Evolutionary conservation across 2,329 filamentous ascomycete genomes (phyloP), one percentile per base, ranked within the genome.

Genomic region (Monosporascus ibericus): DNA sequence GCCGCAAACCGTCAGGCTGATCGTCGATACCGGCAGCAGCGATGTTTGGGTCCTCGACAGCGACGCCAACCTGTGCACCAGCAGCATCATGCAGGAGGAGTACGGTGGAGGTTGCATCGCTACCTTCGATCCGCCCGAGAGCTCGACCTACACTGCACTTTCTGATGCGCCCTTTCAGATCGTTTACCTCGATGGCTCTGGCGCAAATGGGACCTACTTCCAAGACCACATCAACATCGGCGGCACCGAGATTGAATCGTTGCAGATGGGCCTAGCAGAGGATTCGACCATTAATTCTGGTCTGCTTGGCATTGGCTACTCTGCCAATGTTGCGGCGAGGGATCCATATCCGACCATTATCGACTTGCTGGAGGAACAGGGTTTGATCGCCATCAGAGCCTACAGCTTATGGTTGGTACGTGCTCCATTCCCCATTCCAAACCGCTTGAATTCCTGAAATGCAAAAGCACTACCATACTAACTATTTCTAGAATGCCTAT

Each of bases 331-430:
- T 53, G 72, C 75, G 22, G 65, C 80, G 14, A 36, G 44, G 1
- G 62, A 54, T 5, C 64, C 68, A 0, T 81, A 82, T 62, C 71
- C 74, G 15, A 81, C 88, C 63, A 72, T 92, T 34, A 75, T 90
- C 18, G 78, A 84, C 65, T 75, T 82, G 58, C 76, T 94, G 65
- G 76, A 82, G 22, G 66, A 78, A 25, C 78, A 88, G 60, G 80
- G 79, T 42, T 65, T 80, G 48, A 88, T 89, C 63, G 75, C 77
- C 50, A 76, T 75, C 27, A 80, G 81, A 60, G 83, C 84, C 4
- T 90, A 87, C 70, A 88, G 85, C 55, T 69, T 91, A 25, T 90
- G 85, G 73, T 73, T 82, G 52, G 73, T 76, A 62, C 24, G 67
- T 59, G 40, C 57, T 59, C 37, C n/a, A 37, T 47, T 3, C 38